Evolutionary conservation across 208 protist genomes (phyloP).

Genomic region (Trypanosomatidae sp.): DNA sequence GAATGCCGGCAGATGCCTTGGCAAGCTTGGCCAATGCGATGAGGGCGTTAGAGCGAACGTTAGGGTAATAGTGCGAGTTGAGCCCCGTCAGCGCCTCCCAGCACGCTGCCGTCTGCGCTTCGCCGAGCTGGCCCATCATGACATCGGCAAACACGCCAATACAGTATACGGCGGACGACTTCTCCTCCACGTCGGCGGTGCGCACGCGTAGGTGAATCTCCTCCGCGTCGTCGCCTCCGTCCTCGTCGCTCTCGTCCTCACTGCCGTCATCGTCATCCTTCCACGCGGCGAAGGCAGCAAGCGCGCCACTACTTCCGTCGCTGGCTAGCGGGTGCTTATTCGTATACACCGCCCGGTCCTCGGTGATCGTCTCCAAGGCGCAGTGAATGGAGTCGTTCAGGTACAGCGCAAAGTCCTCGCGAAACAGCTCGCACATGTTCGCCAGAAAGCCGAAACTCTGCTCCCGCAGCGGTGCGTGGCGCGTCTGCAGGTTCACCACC

Average conservation of each 20-base stretch:
- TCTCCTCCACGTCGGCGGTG: conserved; percentile 84
- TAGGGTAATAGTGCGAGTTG: conserved; percentile 61
- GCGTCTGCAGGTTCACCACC: conserved; percentile 54
- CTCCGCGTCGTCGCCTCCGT: conserved; percentile 51
- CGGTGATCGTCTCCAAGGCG: conserved; percentile 64
- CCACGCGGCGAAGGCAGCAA: conserved; percentile 22
- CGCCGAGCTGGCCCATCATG: conserved; percentile 45
- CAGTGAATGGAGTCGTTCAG: conserved; percentile 64
- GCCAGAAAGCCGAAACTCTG: conserved; percentile 84
- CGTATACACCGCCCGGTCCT: conserved; percentile 55
- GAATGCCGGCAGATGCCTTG: conserved; percentile 47
- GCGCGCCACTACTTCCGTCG: conserved; percentile 13
- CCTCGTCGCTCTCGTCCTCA: conserved; percentile 32
- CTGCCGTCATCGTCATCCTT: conserved; percentile 22
- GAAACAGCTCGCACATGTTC: conserved; percentile 80
- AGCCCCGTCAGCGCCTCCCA: conserved; percentile 47
- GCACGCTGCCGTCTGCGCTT: conserved; percentile 48
- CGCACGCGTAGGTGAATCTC: conserved; percentile 73
- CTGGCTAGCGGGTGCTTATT: conserved; percentile 71
- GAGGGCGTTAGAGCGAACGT: conserved; percentile 68
- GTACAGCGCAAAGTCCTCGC: conserved; percentile 57
- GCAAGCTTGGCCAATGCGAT: conserved; percentile 60
- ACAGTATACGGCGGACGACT: conserved; percentile 76
- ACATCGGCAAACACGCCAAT: conserved; percentile 82
- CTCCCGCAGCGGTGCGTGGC: conserved; percentile 66